Evolutionary conservation across 2,329 filamentous ascomycete species (phyloP).

Genomic region (Cytospora schulzeri): DNA sequence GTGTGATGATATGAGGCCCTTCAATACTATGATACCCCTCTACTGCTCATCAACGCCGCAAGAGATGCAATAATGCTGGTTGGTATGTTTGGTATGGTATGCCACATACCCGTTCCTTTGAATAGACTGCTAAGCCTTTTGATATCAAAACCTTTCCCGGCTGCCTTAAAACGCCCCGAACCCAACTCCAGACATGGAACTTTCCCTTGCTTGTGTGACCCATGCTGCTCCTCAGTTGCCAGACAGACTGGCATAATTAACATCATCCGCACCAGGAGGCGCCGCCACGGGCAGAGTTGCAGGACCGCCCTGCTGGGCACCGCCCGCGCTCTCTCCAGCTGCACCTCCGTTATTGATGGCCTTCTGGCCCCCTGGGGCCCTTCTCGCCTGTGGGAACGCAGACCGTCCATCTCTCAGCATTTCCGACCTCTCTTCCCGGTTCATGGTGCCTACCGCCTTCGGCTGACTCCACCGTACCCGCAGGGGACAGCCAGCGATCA

Average conservation of each 20-base stretch:
- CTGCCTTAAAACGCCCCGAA: slow-evolving; percentile 35
- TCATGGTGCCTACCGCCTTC: slow-evolving; percentile 88
- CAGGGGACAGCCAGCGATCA: slow-evolving; percentile 88
- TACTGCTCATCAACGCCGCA: slow-evolving; percentile 1
- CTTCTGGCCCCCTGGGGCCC: slow-evolving; percentile 39
- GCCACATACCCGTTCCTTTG: slow-evolving; percentile 5
- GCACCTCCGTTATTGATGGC: slow-evolving; percentile 37
- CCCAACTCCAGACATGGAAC: slow-evolving; percentile 33
- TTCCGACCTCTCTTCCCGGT: slow-evolving; percentile 78
- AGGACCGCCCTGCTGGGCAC: slow-evolving; percentile 30
- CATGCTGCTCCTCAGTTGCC: slow-evolving; percentile 50
- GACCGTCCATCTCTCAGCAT: slow-evolving; percentile 78
- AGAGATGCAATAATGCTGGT: slow-evolving; percentile 3
- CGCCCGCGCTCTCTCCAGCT: slow-evolving; percentile 32
- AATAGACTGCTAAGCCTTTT: neutral
- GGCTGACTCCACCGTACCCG: slow-evolving; percentile 91
- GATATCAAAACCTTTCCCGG: slow-evolving; percentile 5
- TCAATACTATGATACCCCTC: slow-evolving; percentile 37
- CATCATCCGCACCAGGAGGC: slow-evolving; percentile 76
- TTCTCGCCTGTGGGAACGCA: slow-evolving; percentile 52
- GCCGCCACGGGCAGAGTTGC: slow-evolving; percentile 61
- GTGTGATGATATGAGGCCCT: slow-evolving; percentile 21
- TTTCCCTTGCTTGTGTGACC: neutral
- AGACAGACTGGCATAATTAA: slow-evolving; percentile 82
- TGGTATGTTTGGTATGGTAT: neutral